A percentile compares a stretch with the other conserved stretches of the same genome.
These are phyloP conservation scores for Leptodermis oblonga DNA, from an alignment of 257 asterid genomes.

Conservation along the genomic window DNA sequence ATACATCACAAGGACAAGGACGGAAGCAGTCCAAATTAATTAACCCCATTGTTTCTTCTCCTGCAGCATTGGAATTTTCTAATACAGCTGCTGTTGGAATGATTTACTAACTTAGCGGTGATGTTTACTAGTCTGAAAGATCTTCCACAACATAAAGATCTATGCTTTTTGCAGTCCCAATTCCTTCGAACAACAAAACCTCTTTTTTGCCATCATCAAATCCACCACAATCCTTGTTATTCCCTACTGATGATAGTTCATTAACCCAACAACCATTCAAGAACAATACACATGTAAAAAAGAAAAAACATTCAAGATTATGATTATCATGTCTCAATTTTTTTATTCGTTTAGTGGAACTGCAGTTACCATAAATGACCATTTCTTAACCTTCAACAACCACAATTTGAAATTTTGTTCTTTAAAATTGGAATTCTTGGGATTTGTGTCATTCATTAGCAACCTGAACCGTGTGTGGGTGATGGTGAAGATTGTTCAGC, in stretches of 20 bases:
- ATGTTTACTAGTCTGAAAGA: conserved; percentile 47
- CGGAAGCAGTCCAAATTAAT: conserved; percentile 39
- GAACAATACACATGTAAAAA: too few relatives aligned
- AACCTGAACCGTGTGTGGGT: too few relatives aligned
- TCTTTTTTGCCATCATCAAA: conserved; percentile 31
- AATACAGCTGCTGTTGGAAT: conserved; percentile 39
- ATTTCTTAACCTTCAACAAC: too few relatives aligned
- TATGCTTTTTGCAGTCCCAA: conserved; percentile 33
- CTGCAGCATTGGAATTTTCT: conserved; percentile 52
- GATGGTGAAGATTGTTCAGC: too few relatives aligned
- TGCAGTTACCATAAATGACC: too few relatives aligned
- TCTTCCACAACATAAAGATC: conserved; percentile 42
- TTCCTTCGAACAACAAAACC: conserved; percentile 40
- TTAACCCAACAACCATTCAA: conserved; percentile 95
- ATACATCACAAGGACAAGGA: conserved; percentile 55
- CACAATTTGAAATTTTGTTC: too few relatives aligned
- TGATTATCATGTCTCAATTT: too few relatives aligned
- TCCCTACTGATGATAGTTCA: conserved; percentile 42
- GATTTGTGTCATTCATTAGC: too few relatives aligned
- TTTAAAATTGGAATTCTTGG: too few relatives aligned
- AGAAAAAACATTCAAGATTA: too few relatives aligned
- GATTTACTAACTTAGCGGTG: conserved; percentile 90
- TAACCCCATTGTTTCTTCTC: conserved; percentile 70
- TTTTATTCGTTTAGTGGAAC: too few relatives aligned
- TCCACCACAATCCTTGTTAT: conserved; percentile 37